Percentiles rank a stretch among this genome's conserved stretches.
Evolutionary conservation across 73 alveolate species (phyloP).

Genomic region (Loxodes magnus): DNA sequence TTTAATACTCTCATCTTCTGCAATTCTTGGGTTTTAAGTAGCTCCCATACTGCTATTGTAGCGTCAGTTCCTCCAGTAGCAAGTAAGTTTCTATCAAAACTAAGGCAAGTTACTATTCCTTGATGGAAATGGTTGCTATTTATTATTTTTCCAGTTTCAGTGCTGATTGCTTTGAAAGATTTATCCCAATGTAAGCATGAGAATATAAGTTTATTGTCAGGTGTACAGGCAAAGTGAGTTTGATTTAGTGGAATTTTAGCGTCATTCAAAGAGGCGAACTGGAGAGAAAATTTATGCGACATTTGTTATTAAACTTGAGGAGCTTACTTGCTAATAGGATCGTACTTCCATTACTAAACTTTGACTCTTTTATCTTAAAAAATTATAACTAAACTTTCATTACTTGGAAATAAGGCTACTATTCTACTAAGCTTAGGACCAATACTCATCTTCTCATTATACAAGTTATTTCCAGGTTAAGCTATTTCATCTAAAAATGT

Average conservation of each 20-base stretch:
- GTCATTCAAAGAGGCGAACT: not conserved
- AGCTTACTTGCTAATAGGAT: no score
- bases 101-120: not conserved
- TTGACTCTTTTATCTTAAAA: no score
- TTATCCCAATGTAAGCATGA: not conserved
- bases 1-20: not conserved
- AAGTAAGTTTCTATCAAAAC: not conserved
- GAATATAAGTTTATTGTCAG: not conserved
- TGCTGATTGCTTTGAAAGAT: not conserved
- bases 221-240: not conserved
- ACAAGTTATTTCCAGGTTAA: no score
- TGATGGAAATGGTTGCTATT: not conserved
- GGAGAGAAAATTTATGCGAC: not conserved
- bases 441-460: no score
- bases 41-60: not conserved
- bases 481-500: not conserved
- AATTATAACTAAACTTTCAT: no score
- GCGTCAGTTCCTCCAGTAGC: constrained; percentile 10
- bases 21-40: not conserved
- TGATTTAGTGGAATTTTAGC: no score
- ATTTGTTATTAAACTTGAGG: no score
- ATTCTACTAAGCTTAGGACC: no score
- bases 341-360: no score
- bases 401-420: no score
- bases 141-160: not conserved